These are phyloP conservation scores for Ilex paraguariensis DNA, from an alignment of 305 asterid species.

Conservation along the genomic window DNA sequence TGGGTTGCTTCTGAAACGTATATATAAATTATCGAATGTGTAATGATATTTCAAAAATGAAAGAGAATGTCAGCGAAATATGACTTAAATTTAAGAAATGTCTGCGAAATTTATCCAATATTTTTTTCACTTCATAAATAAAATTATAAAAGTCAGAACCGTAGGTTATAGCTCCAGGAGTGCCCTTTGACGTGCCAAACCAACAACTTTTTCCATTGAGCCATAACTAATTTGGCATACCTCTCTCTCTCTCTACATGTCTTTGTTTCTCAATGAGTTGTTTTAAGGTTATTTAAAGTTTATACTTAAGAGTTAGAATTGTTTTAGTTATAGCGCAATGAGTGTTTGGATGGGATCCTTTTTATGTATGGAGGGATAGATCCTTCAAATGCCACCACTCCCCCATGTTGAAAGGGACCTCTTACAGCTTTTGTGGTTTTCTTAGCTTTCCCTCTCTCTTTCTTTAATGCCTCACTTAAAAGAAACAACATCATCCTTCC, in stretches of 20 bases:
- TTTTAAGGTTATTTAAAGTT: conserved; percentile 12
- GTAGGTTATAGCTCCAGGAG: too few relatives aligned
- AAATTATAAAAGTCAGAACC: too few relatives aligned
- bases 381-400: too few relatives aligned
- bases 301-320: conserved; percentile 9
- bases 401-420: conserved; percentile 35
- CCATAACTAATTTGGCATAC: conserved; percentile 9
- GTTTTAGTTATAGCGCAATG: not conserved
- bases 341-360: not conserved
- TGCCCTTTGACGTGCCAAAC: too few relatives aligned
- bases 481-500: not conserved
- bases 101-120: too few relatives aligned
- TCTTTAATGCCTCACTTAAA: conserved; percentile 3
- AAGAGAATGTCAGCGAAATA: too few relatives aligned
- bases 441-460: not conserved
- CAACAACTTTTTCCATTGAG: not conserved
- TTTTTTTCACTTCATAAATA: too few relatives aligned
- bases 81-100: too few relatives aligned
- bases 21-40: too few relatives aligned
- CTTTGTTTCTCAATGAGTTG: conserved; percentile 25
- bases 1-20: too few relatives aligned
- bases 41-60: too few relatives aligned
- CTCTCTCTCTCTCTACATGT: conserved; percentile 1
- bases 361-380: not conserved
- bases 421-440: conserved; percentile 36